Conservation (phyloP, 192 early-diverging fungal species). For the Coemansia sp. region DNA sequence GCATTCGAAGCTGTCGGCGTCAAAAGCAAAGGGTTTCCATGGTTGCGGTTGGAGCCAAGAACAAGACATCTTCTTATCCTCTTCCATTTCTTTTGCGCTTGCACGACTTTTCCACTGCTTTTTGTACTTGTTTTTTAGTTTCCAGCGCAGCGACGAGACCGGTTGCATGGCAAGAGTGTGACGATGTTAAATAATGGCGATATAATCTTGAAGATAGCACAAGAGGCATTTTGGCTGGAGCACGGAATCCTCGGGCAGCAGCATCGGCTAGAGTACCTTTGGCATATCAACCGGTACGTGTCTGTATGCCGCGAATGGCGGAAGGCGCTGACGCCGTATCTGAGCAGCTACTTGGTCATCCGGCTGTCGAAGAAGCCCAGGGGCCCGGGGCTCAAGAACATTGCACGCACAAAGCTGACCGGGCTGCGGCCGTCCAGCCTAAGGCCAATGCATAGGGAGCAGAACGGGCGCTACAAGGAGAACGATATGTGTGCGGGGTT, state of each 20-base stretch:
- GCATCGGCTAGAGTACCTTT: conserved; percentile 25
- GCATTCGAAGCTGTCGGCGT: background rate
- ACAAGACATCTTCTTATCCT: background rate
- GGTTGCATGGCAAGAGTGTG: background rate
- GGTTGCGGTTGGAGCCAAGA: background rate
- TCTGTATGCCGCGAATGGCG: conserved; percentile 29
- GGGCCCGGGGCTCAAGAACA: background rate
- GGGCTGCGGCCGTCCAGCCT: conserved; percentile 6
- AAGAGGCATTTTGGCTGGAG: conserved; percentile 26
- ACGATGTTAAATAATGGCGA: conserved; percentile 10
- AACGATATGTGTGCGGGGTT: background rate
- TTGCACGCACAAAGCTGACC: conserved; percentile 11
- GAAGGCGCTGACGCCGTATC: conserved; percentile 13
- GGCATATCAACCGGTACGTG: conserved; percentile 18
- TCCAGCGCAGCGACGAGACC: background rate
- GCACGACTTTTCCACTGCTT: background rate
- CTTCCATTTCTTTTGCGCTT: background rate
- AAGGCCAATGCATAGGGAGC: background rate
- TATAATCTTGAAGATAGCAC: conserved; percentile 25
- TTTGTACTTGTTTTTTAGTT: background rate
- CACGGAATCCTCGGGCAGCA: conserved; percentile 17
- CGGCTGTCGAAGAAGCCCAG: conserved; percentile 13
- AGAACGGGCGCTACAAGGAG: background rate
- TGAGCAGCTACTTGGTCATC: conserved; percentile 26
- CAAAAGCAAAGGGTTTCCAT: background rate